phyloP scores from a whole-genome alignment of 192 early-diverging fungal species.

The Backusella parvicylindrica region DNA sequence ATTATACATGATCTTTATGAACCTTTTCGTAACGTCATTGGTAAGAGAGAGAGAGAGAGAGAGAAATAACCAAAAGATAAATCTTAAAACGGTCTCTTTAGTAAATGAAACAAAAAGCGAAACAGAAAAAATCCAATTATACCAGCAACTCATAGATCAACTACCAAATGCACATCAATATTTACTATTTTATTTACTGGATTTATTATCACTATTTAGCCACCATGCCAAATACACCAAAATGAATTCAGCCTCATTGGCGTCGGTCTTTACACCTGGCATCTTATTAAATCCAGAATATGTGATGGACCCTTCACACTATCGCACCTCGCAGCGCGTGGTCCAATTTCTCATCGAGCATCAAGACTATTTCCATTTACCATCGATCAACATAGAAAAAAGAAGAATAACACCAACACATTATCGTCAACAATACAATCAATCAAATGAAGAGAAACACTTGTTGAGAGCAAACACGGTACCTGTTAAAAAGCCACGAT shows the following conservation, averaged over 20 bases:
- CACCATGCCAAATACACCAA: constrained; percentile 50
- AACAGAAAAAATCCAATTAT: constrained; percentile 38
- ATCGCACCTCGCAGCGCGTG: constrained; percentile 67
- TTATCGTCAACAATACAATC: neutral
- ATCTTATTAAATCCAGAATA: constrained; percentile 67
- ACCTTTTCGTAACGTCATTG: constrained; percentile 59
- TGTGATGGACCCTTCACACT: constrained; percentile 67
- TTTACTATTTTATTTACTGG: constrained; percentile 66
- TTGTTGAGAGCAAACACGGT: constrained; percentile 22
- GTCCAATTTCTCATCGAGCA: constrained; percentile 69
- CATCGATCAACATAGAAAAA: neutral
- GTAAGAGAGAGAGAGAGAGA: constrained; percentile 20
- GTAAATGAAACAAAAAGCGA: constrained; percentile 12
- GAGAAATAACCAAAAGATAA: neutral
- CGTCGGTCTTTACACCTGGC: constrained; percentile 73
- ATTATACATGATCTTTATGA: constrained; percentile 62
- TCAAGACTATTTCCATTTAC: constrained; percentile 31
- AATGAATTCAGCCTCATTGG: constrained; percentile 70
- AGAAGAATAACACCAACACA: neutral
- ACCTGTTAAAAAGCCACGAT: constrained; percentile 23
- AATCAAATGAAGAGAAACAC: constrained; percentile 7
- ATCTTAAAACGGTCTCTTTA: too few species aligned
- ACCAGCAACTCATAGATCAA: constrained; percentile 51
- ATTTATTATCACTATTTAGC: constrained; percentile 54
- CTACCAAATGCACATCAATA: constrained; percentile 56